Evolutionary conservation across 495 filamentous ascomycete species (phyloP).

Genomic region (Penicillium taxi): DNA sequence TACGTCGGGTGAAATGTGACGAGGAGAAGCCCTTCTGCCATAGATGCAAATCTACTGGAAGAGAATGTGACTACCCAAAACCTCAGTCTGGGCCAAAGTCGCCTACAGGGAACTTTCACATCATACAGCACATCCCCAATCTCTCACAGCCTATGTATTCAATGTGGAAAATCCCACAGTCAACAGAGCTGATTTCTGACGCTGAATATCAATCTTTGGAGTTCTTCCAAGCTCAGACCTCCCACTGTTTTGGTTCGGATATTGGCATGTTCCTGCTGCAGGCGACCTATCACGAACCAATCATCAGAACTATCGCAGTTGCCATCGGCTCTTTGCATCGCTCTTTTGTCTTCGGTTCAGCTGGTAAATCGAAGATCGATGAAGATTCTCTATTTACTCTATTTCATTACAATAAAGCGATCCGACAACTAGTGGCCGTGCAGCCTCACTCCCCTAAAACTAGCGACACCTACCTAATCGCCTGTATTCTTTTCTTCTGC

Average conservation of each 20-base stretch:
- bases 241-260: slow-evolving; percentile 48
- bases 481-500: slow-evolving; percentile 50
- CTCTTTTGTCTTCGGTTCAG: slow-evolving; percentile 36
- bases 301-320: slow-evolving; percentile 53
- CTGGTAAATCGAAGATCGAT: neutral
- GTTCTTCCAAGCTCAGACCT: slow-evolving; percentile 51
- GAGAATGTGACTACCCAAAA: slow-evolving; percentile 32
- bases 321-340: slow-evolving; percentile 57
- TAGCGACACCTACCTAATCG: slow-evolving; percentile 38
- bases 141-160: slow-evolving; percentile 9
- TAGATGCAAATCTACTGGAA: slow-evolving; percentile 43
- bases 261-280: slow-evolving; percentile 46
- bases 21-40: slow-evolving; percentile 49
- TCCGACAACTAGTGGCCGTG: slow-evolving; percentile 19
- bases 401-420: slow-evolving; percentile 48
- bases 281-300: slow-evolving; percentile 50
- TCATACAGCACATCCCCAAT: slow-evolving; percentile 13
- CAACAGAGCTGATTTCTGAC: slow-evolving; percentile 3
- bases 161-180: slow-evolving; percentile 9
- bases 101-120: slow-evolving; percentile 3
- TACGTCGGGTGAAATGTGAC: slow-evolving; percentile 58
- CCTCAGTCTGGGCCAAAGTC: neutral
- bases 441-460: slow-evolving; percentile 2
- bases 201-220: slow-evolving; percentile 49
- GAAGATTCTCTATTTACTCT: slow-evolving; percentile 30